phyloP scores from a whole-genome alignment of 129 eudicot genomes.

The Erigeron canadensis region DNA sequence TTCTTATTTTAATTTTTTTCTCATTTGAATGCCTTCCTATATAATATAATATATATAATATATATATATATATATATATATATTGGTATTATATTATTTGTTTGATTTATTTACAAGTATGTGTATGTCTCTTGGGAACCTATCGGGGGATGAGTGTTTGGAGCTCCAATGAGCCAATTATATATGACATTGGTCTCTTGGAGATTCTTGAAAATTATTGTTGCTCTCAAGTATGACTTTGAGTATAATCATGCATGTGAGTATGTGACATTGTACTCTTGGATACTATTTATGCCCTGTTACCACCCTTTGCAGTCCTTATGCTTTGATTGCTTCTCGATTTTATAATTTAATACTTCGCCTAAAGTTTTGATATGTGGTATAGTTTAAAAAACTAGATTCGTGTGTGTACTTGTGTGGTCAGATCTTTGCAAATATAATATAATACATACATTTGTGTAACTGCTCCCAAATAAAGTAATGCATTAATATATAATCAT shows the following conservation, averaged over 20 bases:
- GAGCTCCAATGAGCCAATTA: constrained; percentile 48
- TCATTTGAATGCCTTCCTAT: too few relatives aligned
- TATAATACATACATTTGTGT: background rate
- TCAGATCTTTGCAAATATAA: background rate
- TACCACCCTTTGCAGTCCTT: constrained; percentile 17
- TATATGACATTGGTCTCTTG: constrained; percentile 33
- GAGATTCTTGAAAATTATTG: constrained; percentile 35
- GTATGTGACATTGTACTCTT: constrained; percentile 27
- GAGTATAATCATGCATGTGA: constrained; percentile 29
- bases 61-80: constrained; percentile 2
- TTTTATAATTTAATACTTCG: constrained; percentile 11
- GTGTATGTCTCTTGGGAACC: constrained; percentile 20
- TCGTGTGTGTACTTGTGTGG: constrained; percentile 11
- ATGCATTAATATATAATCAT: too few relatives aligned
- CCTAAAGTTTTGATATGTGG: background rate
- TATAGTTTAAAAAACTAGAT: background rate
- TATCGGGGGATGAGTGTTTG: constrained; percentile 37
- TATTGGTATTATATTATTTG: background rate
- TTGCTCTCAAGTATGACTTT: constrained; percentile 36
- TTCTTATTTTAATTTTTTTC: too few relatives aligned
- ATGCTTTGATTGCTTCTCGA: constrained; percentile 19
- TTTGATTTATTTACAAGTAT: background rate
- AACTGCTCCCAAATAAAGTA: background rate
- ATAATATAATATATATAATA: constrained; percentile 3
- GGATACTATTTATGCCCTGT: constrained; percentile 33